Base-by-base conservation (phyloP, 169 alveolate species). In the Plasmodium falciparum region DNA sequence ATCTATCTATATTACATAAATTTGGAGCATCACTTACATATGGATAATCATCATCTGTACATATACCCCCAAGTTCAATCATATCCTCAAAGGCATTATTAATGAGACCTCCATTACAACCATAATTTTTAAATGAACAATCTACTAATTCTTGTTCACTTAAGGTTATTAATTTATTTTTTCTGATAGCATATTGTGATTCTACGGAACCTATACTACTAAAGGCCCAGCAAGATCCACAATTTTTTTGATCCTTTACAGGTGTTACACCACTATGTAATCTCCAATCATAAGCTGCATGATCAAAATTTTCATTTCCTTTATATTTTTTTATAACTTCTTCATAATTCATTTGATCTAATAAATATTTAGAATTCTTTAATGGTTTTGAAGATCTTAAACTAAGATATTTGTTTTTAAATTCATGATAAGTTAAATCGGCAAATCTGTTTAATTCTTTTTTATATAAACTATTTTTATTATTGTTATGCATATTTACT, bases 141-240 rank as follows among this genome's bases (percentile, higher is more conserved):
- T 94, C 97, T n/a, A 97, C 93, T 20, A 97, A 85, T 93, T 97
- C 96, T 88, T 97, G 98, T 76, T 88, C 98, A 54, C 99, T 97
- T 50, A 96, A 75, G 1, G 26, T 17, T 20, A 88, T 69, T 5
- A 24, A 58, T 47, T 26, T 15, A 47, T 88, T 74, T 54, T 70
- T 91, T 88, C 88, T 24, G 39, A 74, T 70, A 58, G 83, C 88
- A 70, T 88, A 93, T 24, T 85, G 94, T 17, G 96, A 89, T 76
- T 95, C 96, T 4, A 96, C 65, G 6, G 63, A 58, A 1, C 97
- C 96, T 22, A 96, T 90, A 11, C 97, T 76, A 3, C 97, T 95
- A 69, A 97, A 93, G 20, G 98, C 95, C 97, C 97, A 96, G 72
- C 98, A 97, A 2, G 97, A 89, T 9, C 98, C 98, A 74, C 98